Conservation (phyloP, 2,329 filamentous ascomycete genomes). For the Domatiomyces globalis region DNA sequence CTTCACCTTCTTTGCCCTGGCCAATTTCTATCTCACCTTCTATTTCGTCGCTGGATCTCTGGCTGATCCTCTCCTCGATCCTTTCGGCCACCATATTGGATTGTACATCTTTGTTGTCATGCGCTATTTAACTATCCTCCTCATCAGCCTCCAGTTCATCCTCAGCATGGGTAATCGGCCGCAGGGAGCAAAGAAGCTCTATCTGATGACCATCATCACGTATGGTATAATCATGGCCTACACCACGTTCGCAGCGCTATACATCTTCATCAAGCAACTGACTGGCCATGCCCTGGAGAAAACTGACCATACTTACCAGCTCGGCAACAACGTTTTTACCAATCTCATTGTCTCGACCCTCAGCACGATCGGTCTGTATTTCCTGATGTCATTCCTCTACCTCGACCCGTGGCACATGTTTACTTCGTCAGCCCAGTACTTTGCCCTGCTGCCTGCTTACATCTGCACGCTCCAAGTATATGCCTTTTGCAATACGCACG, state of each 20-base stretch:
- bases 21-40: slow-evolving; percentile 98
- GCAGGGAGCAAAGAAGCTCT: slow-evolving; percentile 85
- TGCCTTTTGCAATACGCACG: slow-evolving; percentile 98
- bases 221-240: slow-evolving; percentile 93
- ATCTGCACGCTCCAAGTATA: slow-evolving; percentile 97
- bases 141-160: slow-evolving; percentile 93
- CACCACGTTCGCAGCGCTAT: slow-evolving; percentile 77
- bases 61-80: slow-evolving; percentile 63
- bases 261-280: slow-evolving; percentile 77
- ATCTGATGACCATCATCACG: slow-evolving; percentile 74
- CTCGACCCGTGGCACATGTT: slow-evolving; percentile 99
- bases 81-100: slow-evolving; percentile 78
- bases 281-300: slow-evolving; percentile 33
- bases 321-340: slow-evolving; percentile 84
- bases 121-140: slow-evolving; percentile 68
- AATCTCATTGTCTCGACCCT: slow-evolving; percentile 84
- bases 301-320: slow-evolving; percentile 31
- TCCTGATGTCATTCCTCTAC: slow-evolving; percentile 91
- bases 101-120: slow-evolving; percentile 74
- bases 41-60: slow-evolving; percentile 94
- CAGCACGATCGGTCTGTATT: slow-evolving; percentile 85
- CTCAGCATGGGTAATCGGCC: slow-evolving; percentile 90
- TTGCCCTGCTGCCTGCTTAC: slow-evolving; percentile 78
- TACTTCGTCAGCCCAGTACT: slow-evolving; percentile 81
- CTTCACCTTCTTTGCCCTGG: slow-evolving; percentile 95